Conservation (phyloP, 805 yeast genomes). For the Hanseniaspora vineae region DNA sequence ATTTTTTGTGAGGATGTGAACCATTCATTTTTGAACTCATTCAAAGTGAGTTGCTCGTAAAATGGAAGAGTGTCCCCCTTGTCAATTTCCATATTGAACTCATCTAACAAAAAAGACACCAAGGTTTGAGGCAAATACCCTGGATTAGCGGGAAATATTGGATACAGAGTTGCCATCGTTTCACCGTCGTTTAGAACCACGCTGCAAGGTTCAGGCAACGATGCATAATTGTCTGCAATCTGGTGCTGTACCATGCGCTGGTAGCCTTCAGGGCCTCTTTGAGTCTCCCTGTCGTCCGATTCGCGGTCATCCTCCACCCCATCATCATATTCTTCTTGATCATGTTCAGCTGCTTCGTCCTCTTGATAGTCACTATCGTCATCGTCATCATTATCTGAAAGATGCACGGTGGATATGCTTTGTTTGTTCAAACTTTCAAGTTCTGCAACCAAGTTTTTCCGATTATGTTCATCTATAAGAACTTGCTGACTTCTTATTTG, state of each 20-base stretch:
- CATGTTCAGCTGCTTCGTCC: constrained; percentile 2
- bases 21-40: constrained; percentile 78
- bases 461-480: background rate
- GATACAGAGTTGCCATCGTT: constrained; percentile 87
- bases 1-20: constrained; percentile 29
- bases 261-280: too few relatives aligned
- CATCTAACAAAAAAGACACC: constrained; percentile 73
- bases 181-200: constrained; percentile 77
- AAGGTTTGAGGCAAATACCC: constrained; percentile 60
- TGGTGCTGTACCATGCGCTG: too few relatives aligned
- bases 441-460: background rate
- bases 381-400: constrained; percentile 3
- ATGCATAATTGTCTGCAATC: background rate
- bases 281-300: background rate
- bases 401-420: background rate
- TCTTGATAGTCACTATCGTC: constrained; percentile 1
- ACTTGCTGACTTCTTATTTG: background rate
- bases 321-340: constrained; percentile 4
- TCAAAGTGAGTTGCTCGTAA: constrained; percentile 63
- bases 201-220: constrained; percentile 44
- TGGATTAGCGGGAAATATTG: constrained; percentile 52
- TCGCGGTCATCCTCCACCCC: constrained; percentile 2
- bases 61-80: constrained; percentile 82
- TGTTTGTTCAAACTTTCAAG: background rate
- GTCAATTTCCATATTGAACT: constrained; percentile 84